Conservation (phyloP, 1,284 basidiomycete genomes). For the Ustilago vetiveriae region DNA sequence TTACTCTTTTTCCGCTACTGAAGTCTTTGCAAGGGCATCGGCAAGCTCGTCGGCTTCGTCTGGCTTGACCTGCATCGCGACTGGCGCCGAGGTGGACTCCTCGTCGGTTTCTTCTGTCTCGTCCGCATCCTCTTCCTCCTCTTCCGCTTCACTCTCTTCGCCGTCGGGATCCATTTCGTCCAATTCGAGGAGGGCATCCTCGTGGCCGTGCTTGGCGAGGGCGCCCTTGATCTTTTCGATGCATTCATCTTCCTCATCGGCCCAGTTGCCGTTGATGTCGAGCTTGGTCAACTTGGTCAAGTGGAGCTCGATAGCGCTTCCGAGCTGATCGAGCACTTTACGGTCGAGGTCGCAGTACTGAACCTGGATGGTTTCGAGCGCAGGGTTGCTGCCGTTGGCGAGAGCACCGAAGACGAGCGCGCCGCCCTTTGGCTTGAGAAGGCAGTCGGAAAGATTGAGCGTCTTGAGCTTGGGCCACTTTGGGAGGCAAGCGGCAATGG, state of each 20-base stretch:
- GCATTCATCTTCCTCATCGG: conserved; percentile 64
- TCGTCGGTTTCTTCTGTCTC: conserved; percentile 22
- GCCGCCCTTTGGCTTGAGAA: conserved; percentile 75
- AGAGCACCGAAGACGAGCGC: conserved; percentile 55
- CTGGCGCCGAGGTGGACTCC: conserved; percentile 9
- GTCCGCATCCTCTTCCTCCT: conserved; percentile 42
- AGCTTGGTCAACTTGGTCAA: conserved; percentile 48
- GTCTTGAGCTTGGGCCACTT: conserved; percentile 77
- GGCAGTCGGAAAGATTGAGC: conserved; percentile 91
- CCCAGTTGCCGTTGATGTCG: conserved; percentile 66
- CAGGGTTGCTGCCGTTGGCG: conserved; percentile 49
- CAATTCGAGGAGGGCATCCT: conserved; percentile 58
- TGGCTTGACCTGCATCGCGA: conserved; percentile 6
- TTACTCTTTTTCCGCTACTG: conserved; percentile 37
- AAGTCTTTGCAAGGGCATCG: conserved; percentile 38
- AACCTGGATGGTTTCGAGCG: conserved; percentile 57
- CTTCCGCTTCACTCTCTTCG: conserved; percentile 60
- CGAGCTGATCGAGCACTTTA: conserved; percentile 53
- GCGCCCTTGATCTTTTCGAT: conserved; percentile 58
- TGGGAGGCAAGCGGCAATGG: conserved; percentile 77
- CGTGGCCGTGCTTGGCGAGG: conserved; percentile 55
- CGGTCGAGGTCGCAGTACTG: conserved; percentile 65
- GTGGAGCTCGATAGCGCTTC: conserved; percentile 50
- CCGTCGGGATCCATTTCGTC: conserved; percentile 66
- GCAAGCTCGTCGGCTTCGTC: conserved; percentile 53